Conservation (phyloP, 2,329 filamentous ascomycete species). For the Fusarium nygamai region DNA sequence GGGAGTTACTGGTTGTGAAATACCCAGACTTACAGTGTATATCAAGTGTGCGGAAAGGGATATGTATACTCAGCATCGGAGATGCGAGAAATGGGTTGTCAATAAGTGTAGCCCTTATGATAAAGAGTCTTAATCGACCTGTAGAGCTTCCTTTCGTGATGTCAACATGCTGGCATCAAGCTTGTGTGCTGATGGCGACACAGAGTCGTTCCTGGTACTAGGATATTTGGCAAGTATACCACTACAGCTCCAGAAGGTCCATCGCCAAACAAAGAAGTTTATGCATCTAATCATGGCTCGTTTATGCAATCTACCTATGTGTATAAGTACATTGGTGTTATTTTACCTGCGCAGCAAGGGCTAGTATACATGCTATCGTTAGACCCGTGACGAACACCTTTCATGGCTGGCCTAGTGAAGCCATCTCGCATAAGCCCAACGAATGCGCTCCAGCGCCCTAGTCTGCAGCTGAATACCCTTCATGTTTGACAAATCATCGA, state of each 20-base stretch:
- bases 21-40: neutral
- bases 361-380: constrained; percentile 28
- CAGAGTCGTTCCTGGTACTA: neutral
- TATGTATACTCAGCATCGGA: neutral
- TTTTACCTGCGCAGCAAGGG: constrained; percentile 11
- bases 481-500: constrained; percentile 86
- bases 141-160: neutral
- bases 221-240: neutral
- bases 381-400: neutral
- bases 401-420: constrained; percentile 37
- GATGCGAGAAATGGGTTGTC: neutral
- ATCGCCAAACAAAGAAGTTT: neutral
- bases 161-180: neutral
- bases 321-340: constrained; percentile 16
- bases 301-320: constrained; percentile 33
- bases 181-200: neutral
- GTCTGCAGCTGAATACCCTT: constrained; percentile 82
- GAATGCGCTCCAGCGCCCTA: constrained; percentile 81
- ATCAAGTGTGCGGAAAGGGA: neutral
- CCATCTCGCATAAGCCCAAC: constrained; percentile 91
- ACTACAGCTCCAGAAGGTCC: too few species aligned
- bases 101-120: neutral
- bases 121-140: neutral
- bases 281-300: constrained; percentile 11
- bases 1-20: neutral